Percentiles rank a stretch among this genome's conserved stretches.
phyloP scores from a whole-genome alignment of 2,329 filamentous ascomycete species.

The Arthrobotrys sinensis region DNA sequence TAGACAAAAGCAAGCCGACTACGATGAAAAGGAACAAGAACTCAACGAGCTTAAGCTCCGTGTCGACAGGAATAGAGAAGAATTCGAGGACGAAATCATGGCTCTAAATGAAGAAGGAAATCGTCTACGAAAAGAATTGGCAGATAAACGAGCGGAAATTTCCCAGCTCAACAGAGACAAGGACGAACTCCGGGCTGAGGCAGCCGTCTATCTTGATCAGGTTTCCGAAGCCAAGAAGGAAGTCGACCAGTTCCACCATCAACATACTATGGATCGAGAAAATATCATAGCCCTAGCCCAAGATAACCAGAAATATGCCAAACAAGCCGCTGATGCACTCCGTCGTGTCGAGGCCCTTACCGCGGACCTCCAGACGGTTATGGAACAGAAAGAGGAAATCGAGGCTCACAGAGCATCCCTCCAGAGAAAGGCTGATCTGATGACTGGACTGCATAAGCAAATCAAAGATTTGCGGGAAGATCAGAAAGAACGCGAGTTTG shows the following conservation, averaged over 20 bases:
- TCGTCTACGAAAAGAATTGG: constrained; percentile 33
- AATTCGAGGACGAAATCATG: constrained; percentile 58
- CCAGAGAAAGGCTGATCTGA: constrained; percentile 54
- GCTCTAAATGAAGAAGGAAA: constrained; percentile 32
- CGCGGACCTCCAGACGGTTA: constrained; percentile 54
- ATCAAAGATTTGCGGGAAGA: constrained; percentile 56
- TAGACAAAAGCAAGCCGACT: constrained; percentile 48
- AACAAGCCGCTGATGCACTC: constrained; percentile 54
- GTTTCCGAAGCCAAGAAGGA: constrained; percentile 50
- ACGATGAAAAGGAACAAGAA: constrained; percentile 57
- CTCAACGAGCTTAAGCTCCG: constrained; percentile 49
- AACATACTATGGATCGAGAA: constrained; percentile 51
- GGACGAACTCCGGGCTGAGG: constrained; percentile 54
- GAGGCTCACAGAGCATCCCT: constrained; percentile 38
- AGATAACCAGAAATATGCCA: constrained; percentile 52
- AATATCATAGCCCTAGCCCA: constrained; percentile 44
- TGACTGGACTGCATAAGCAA: constrained; percentile 56
- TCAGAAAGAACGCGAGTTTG: constrained; percentile 49
- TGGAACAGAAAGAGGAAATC: constrained; percentile 52
- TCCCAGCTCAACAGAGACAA: constrained; percentile 54
- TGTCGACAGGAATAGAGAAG: constrained; percentile 45
- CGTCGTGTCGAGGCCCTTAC: constrained; percentile 56
- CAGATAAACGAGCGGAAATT: constrained; percentile 37
- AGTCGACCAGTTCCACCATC: constrained; percentile 42
- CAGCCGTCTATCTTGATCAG: constrained; percentile 57